A percentile compares a stretch with the other conserved stretches of the same genome.
phyloP scores from a whole-genome alignment of 768 basidiomycete genomes.

The Pisolithus albus region DNA sequence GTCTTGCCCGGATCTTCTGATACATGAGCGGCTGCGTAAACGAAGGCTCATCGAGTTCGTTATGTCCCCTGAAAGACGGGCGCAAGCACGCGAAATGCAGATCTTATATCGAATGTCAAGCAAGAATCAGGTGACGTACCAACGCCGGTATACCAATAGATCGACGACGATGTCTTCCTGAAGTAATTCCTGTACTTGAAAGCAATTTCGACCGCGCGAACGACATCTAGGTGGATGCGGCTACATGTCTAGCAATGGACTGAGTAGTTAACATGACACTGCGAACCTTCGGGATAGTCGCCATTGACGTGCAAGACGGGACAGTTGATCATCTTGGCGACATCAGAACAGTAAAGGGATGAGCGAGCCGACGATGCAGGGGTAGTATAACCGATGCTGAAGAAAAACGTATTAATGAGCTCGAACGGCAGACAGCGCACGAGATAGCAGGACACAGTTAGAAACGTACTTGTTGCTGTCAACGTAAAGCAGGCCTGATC shows the following conservation, averaged over 20 bases:
- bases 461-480: slow-evolving; percentile 50
- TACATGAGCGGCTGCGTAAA: slow-evolving; percentile 93
- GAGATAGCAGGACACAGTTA: neutral
- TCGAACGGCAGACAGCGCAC: neutral
- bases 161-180: slow-evolving; percentile 89
- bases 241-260: neutral
- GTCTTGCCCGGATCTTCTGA: slow-evolving; percentile 70
- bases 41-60: slow-evolving; percentile 80
- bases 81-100: neutral
- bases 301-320: slow-evolving; percentile 90
- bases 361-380: slow-evolving; percentile 80
- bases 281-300: slow-evolving; percentile 74
- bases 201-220: slow-evolving; percentile 79
- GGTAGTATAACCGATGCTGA: slow-evolving; percentile 87
- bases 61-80: slow-evolving; percentile 57
- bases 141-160: slow-evolving; percentile 81
- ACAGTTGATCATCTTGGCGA: slow-evolving; percentile 86
- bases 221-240: slow-evolving; percentile 56
- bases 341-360: slow-evolving; percentile 80
- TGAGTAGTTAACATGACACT: neutral
- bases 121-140: slow-evolving; percentile 33
- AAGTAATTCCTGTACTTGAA: slow-evolving; percentile 84
- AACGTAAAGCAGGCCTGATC: neutral
- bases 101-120: neutral
- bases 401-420: neutral